Base-by-base conservation (phyloP, 2,329 filamentous ascomycete species). In the Fusarium succisae region DNA sequence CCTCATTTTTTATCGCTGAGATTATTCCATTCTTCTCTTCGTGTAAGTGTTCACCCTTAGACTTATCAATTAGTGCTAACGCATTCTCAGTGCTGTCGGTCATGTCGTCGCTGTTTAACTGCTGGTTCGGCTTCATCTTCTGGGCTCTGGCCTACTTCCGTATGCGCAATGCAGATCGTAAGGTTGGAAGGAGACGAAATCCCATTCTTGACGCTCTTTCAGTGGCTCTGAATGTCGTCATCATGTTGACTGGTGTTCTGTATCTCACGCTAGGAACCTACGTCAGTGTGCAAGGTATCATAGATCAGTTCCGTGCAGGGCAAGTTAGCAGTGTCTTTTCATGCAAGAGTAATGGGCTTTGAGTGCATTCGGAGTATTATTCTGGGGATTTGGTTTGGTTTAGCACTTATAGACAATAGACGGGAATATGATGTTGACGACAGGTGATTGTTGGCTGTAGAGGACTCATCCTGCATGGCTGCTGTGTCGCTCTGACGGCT, bases 111-210 rank as follows among this genome's bases (percentile, higher is more conserved):
- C 88, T 98, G 2, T 98, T 98, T 80, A 94, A 97, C 83, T 96
- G 93, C 66, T 95, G 95, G 87, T 95, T 96, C 77, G 95, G 95
- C 28, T 98, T 98, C 86, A 97, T 98, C 79, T 98, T 98, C 85
- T 98, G 93, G 93, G 93, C 92, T 14, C 87, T 94, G 3, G 93
- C 93, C 3, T 96, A 94, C 79, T 89, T 95, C 76, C 89, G 92
- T 62, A 94, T 95, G 92, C 87, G 93, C 51, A 84, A 84, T 37
- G 91, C 89, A 5, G 92, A 94, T 10, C 79, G 86, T 1, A 83
- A 85, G 1, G 86, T 88, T 39, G 86, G 88, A 59, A 87, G 85
- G 65, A 84, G 82, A 5, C 84, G 88, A 26, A 89, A 89, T 48
- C 77, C 69, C 12, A 30, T 90, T 48, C 83, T 87, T 3, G 88